phyloP scores from a whole-genome alignment of 345 rosid genomes.

The Melaleuca quinquenervia region DNA sequence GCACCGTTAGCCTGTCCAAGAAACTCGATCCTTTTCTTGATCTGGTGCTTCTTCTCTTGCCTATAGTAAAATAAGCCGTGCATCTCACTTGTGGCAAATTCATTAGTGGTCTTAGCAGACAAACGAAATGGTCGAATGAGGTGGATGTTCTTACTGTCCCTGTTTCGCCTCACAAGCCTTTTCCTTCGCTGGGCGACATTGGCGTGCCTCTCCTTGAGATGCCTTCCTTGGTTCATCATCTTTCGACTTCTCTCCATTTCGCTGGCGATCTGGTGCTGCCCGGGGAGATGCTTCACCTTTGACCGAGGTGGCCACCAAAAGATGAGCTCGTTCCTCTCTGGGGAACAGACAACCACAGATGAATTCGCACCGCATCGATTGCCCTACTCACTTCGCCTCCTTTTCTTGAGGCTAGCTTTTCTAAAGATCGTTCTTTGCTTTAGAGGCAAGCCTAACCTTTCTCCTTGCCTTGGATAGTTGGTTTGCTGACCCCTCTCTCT shows the following conservation, averaged over 20 bases:
- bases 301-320: conserved; percentile 15
- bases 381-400: conserved; percentile 17
- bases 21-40: background rate
- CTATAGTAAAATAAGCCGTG: background rate
- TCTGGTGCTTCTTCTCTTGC: background rate
- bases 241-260: conserved; percentile 12
- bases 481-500: background rate
- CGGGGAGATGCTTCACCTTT: background rate
- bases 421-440: conserved; percentile 15
- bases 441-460: conserved; percentile 24
- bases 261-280: conserved; percentile 1
- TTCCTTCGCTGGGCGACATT: background rate
- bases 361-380: conserved; percentile 23
- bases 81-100: background rate
- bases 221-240: background rate
- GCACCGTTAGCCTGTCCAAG: background rate
- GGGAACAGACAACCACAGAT: conserved; percentile 17
- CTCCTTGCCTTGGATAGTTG: conserved; percentile 23
- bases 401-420: conserved; percentile 34
- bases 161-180: background rate
- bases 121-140: background rate
- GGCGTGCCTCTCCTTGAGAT: background rate
- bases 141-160: background rate
- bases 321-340: conserved; percentile 12
- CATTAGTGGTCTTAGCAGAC: background rate